Evolutionary conservation across 495 filamentous ascomycete genomes (phyloP).

Genomic region (Tuber aestivum): DNA sequence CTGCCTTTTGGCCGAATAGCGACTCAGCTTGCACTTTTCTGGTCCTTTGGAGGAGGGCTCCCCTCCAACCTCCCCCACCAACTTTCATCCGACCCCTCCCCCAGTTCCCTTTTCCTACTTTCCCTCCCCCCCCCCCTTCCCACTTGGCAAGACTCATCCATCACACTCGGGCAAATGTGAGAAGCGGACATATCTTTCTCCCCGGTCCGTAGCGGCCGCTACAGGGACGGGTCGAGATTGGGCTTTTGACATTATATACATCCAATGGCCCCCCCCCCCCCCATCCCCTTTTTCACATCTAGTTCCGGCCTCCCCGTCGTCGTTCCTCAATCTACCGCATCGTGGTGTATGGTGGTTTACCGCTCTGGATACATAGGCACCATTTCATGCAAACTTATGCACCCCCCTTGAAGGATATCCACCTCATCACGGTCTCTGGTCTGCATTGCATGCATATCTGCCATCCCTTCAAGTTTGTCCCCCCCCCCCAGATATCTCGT

Average conservation of each 20-base stretch:
- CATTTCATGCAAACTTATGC: neutral
- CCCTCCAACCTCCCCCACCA: neutral
- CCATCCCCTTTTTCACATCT: neutral
- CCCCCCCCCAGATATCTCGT: neutral
- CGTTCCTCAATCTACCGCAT: neutral
- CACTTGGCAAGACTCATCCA: neutral
- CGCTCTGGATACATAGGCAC: neutral
- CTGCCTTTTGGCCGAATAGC: neutral
- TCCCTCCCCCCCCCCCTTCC: neutral
- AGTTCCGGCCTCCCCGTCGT: neutral
- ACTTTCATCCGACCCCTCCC: neutral
- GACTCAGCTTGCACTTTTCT: neutral
- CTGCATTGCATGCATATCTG: neutral
- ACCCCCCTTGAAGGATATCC: neutral
- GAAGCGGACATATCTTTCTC: neutral
- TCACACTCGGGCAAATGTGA: neutral
- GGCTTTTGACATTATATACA: neutral
- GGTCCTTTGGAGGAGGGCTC: neutral
- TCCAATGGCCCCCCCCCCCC: neutral
- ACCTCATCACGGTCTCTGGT: neutral
- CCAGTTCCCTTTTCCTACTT: neutral
- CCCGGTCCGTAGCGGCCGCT: neutral
- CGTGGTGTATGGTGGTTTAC: neutral
- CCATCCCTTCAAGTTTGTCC: neutral
- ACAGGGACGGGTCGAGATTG: neutral